Conservation (phyloP, 1,284 basidiomycete species). For the Schizophyllum amplum region DNA sequence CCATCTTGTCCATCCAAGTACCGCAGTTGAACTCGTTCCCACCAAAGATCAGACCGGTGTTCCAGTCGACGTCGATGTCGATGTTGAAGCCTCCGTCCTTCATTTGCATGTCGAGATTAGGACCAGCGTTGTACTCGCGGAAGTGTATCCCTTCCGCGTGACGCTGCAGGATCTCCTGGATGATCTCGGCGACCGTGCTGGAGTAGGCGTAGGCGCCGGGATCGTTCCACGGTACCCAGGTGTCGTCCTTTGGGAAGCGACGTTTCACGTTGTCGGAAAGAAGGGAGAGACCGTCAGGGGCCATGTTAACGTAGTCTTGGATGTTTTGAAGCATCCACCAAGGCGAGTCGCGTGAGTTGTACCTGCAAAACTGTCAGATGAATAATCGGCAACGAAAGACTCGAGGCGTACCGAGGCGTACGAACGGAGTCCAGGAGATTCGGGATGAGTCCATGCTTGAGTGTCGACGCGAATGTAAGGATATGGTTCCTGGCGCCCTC, state of each 20-base stretch:
- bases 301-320: conserved; percentile 85
- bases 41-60: conserved; percentile 84
- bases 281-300: conserved; percentile 78
- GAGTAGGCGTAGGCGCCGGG: conserved; percentile 74
- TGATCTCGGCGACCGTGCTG: conserved; percentile 83
- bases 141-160: conserved; percentile 92
- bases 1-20: conserved; percentile 99
- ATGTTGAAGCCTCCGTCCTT: conserved; percentile 89
- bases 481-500: conserved; percentile 82
- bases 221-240: conserved; percentile 91
- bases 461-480: conserved; percentile 78
- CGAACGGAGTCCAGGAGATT: conserved; percentile 86
- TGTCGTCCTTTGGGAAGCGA: conserved; percentile 90
- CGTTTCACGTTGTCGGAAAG: conserved; percentile 80
- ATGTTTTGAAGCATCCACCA: conserved; percentile 99
- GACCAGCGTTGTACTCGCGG: conserved; percentile 93
- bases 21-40: conserved; percentile 83
- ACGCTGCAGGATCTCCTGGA: conserved; percentile 93
- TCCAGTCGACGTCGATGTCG: conserved; percentile 90
- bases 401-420: conserved; percentile 59
- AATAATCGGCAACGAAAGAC: conserved; percentile 13
- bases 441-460: conserved; percentile 87
- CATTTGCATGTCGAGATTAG: conserved; percentile 96
- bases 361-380: conserved; percentile 34
- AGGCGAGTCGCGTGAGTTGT: conserved; percentile 87